Percentiles rank a stretch among this genome's conserved stretches.
Evolutionary conservation across 2,329 filamentous ascomycete genomes (phyloP).

Genomic region (Ophiocordyceps camponoti-floridani): DNA sequence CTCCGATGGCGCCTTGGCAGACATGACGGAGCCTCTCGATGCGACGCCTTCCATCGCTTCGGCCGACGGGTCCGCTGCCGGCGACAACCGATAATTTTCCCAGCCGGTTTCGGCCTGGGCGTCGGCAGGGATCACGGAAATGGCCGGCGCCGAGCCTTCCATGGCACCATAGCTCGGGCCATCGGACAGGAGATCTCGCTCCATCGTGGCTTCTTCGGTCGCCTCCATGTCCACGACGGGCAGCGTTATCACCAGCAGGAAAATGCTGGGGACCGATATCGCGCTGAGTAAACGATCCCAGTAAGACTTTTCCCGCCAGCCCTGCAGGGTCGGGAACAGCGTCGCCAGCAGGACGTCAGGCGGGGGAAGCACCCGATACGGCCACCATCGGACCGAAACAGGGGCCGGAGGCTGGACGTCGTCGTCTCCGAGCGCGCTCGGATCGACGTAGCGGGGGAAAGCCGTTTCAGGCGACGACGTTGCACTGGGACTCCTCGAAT

Average conservation of each 20-base stretch:
- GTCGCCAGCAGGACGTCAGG: conserved; percentile 55
- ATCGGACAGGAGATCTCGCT: conserved; percentile 11
- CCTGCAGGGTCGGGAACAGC: conserved; percentile 72
- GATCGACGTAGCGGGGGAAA: conserved; percentile 53
- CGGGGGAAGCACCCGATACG: conserved; percentile 52
- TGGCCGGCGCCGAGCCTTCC: conserved; percentile 14
- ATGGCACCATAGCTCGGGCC: conserved; percentile 9
- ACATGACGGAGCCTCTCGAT: neutral
- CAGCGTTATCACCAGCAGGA: conserved; percentile 74
- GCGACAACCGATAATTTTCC: conserved; percentile 37
- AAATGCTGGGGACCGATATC: conserved; percentile 75
- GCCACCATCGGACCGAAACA: conserved; percentile 58
- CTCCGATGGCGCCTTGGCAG: conserved; percentile 14
- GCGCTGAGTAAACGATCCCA: conserved; percentile 71
- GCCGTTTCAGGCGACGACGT: conserved; percentile 36
- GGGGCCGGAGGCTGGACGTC: conserved; percentile 14
- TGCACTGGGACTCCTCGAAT: conserved; percentile 22
- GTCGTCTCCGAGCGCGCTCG: conserved; percentile 17
- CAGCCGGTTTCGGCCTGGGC: conserved; percentile 34
- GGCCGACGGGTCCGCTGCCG: conserved; percentile 7
- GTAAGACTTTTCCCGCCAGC: conserved; percentile 66
- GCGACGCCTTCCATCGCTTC: neutral
- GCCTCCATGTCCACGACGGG: conserved; percentile 69
- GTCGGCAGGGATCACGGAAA: conserved; percentile 15
- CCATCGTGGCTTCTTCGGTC: conserved; percentile 21